Conservation (phyloP, 306 rosid genomes). For the Rosa multiflora region DNA sequence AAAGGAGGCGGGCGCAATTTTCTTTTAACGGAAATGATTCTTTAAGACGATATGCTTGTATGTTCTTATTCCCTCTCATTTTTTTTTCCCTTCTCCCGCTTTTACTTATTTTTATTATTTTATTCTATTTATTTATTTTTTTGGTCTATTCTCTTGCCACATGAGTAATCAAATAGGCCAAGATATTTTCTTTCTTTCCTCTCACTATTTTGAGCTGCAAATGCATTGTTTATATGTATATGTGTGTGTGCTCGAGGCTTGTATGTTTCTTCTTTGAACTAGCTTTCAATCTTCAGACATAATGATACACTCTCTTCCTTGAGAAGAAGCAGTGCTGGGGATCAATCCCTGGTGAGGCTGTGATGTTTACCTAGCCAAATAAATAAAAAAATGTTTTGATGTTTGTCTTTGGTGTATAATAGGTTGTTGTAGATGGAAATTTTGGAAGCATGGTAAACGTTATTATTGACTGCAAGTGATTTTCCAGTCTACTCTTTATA, state of each 20-base stretch:
- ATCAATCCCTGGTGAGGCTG: background rate
- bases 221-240: background rate
- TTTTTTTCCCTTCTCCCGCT: background rate
- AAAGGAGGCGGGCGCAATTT: slow-evolving; percentile 56
- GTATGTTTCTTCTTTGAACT: too few relatives aligned
- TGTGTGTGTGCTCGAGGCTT: background rate
- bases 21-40: slow-evolving; percentile 55
- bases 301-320: background rate
- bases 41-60: slow-evolving; percentile 50
- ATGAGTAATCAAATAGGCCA: background rate
- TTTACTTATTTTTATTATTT: background rate
- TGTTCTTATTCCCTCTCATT: slow-evolving; percentile 14
- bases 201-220: background rate
- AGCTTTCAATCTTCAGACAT: background rate
- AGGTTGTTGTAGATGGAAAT: background rate
- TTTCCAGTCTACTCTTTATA: background rate
- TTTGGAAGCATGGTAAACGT: background rate
- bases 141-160: background rate
- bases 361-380: background rate
- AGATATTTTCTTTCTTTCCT: background rate
- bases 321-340: slow-evolving; percentile 4
- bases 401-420: background rate
- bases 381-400: background rate
- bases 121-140: background rate
- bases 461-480: background rate